Base-by-base conservation (phyloP, 768 basidiomycete species). In the Boletus edulis region DNA sequence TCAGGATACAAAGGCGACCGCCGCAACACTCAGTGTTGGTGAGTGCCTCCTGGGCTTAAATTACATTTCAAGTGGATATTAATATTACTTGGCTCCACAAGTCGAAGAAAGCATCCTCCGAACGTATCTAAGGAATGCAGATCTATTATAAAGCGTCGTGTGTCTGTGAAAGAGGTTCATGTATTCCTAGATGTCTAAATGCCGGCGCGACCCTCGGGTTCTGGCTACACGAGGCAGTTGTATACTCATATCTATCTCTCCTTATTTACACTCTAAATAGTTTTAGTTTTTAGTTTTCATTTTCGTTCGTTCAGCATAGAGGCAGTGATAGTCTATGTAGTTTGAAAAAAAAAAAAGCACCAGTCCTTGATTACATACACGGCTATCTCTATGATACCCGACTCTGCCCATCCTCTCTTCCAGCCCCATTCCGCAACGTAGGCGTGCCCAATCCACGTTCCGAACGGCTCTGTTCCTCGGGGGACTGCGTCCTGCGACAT, bases 91-190 rank as follows among this genome's bases (percentile, higher is more conserved):
- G n/a, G n/a, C 17, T 20, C 46, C 48, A 38, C 65, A 81, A 81
- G 89, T 89, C 24, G 83, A 86, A 63, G 88, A 90, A 65, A 83
- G 81, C 37, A 89, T 91, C 52, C 72, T 91, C 42, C 79, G 87
- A 34, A 78, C 83, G 61, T 86, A 89, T 73, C 75, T 90, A 43
- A 81, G 81, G 43, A 78, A 81, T 45, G 87, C 86, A 42, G 85
- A 87, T 72, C 75, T 89, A 53, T 82, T 89, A 76, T 89, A 62
- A 75, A 61, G 32, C 42, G 11, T 44, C 51, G 15, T 44, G 31
- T 17, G 27, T 48, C 38, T 50, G 38, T 54, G 40, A 32, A 32
- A 43, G 13, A 15, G 38, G n/a, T 37, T 13, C 38, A 42, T 58
- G 46, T 53, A 54, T n/a, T 7, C 13, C 5, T 20, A 31, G 27